phyloP scores from a whole-genome alignment of 2,329 filamentous ascomycete species.

The Camillea tinctor region DNA sequence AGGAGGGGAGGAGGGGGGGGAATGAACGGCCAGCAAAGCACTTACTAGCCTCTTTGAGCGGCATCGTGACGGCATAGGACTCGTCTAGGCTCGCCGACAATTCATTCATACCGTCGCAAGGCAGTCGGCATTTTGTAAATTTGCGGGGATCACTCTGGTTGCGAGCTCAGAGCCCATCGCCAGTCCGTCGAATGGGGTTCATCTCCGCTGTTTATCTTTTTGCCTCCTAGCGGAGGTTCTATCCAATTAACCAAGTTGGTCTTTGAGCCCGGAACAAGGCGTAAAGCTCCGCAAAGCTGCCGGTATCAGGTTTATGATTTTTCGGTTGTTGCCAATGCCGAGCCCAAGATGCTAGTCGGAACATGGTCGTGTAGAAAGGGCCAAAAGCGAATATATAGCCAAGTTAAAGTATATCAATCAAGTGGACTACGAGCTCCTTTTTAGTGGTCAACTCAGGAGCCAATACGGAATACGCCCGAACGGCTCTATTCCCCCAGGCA shows the following conservation, averaged over 20 bases:
- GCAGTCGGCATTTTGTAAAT: background rate
- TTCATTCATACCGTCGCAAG: background rate
- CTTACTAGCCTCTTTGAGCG: conserved; percentile 1
- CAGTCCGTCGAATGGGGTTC: conserved; percentile 14
- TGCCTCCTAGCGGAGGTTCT: conserved; percentile 1
- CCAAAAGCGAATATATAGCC: background rate
- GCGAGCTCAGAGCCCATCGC: conserved; percentile 3
- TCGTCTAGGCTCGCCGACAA: background rate
- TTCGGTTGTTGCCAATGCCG: background rate
- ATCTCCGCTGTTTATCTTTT: conserved; percentile 5
- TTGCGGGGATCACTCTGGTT: background rate
- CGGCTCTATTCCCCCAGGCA: background rate
- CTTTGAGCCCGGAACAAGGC: background rate
- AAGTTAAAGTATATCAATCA: background rate
- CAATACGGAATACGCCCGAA: background rate
- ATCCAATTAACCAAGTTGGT: conserved; percentile 1
- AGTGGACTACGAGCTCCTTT: background rate
- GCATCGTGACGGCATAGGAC: conserved; percentile 6
- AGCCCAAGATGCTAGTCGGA: background rate
- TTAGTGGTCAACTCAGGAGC: background rate
- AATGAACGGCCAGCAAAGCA: background rate
- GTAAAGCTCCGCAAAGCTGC: background rate
- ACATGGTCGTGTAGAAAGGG: background rate
- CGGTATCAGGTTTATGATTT: background rate
- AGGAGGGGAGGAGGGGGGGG: background rate